Base-by-base conservation (phyloP, 371 early-diverging fungal genomes). In the Mortierella sp. region DNA sequence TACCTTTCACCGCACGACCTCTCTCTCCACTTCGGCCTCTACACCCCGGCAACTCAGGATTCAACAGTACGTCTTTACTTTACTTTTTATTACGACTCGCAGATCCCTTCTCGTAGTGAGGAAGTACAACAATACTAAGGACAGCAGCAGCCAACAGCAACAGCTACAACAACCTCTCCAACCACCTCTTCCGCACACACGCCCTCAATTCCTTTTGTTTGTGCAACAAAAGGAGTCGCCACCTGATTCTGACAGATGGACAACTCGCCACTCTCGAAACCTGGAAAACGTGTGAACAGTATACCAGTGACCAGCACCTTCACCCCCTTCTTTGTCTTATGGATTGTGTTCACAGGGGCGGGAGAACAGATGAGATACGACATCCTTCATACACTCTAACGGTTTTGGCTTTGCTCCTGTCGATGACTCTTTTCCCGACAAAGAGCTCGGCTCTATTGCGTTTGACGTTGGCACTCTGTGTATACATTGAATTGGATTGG, bases 11-110 rank as follows among this genome's bases (percentile, higher is more conserved):
- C 37, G 0, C 24, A 53, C 24, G 9, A 21, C 34, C 14, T 21
- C 64, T 37, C 40, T 34, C 34, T 4, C 19, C 64, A 37, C 24
- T 53, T 21, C 53, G 1, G 24, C 53, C 53, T 19, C 28, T 31
- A 59, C 3, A 31, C 59, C 37, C 64, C 24, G 9, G 37, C 64
- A 64, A 16, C 5, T 31, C 13, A 59, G 64, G 24, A 64, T 21
- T 64, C 64, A 64, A 37, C 64, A 64, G 64, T 64, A 64, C 37
- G 64, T 64, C 34, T 31, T 43, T 61, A 61, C 34, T 16, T 13
- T 55, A 24, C 11, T 55, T 26, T 31, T 59, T 14, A 28, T 13
- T 26, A 40, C 43, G 31, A 26, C 53, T 24, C 53, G 53, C 53
- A 53, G 53, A 53, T 55, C 55, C 26, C 10, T 26, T 31, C 26